These are phyloP conservation scores for Globisporangium mamillatum DNA, from an alignment of 352 stramenopile genomes.

Conservation along the genomic window DNA sequence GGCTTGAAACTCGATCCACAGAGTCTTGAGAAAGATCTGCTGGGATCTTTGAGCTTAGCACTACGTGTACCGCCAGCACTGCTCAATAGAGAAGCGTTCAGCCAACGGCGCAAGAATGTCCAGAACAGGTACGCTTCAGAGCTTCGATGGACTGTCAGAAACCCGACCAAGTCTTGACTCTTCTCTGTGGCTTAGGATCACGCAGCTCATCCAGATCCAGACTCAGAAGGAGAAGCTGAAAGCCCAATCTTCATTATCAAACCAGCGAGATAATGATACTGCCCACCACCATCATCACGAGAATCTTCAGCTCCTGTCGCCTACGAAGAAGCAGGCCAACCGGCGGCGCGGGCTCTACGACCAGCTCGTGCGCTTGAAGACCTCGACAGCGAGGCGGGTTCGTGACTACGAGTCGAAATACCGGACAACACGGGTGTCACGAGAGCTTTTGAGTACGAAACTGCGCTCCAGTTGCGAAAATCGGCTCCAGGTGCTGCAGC, in stretches of 20 bases:
- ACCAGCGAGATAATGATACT: neutral
- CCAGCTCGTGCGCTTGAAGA: constrained; percentile 32
- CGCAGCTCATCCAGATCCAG: constrained; percentile 9
- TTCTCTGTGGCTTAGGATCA: constrained; percentile 12
- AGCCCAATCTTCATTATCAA: neutral
- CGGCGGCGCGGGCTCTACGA: constrained; percentile 45
- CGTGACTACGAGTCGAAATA: constrained; percentile 16
- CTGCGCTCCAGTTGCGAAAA: constrained; percentile 41
- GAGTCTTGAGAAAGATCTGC: neutral
- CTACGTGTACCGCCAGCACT: neutral
- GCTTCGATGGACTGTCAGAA: neutral
- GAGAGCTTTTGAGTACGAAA: constrained; percentile 24
- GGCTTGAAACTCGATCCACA: neutral
- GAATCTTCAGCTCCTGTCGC: neutral
- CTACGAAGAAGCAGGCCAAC: constrained; percentile 10
- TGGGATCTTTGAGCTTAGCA: constrained; percentile 11
- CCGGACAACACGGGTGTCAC: constrained; percentile 12
- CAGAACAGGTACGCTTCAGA: constrained; percentile 26
- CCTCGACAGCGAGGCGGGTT: constrained; percentile 23
- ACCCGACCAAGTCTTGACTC: neutral
- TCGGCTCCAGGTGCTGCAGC: constrained; percentile 31
- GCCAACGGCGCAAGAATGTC: constrained; percentile 21
- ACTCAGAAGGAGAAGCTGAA: constrained; percentile 11
- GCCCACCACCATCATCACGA: neutral
- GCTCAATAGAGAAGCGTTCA: constrained; percentile 21